Conservation (phyloP, 768 basidiomycete genomes). For the Boletus bicolor region DNA sequence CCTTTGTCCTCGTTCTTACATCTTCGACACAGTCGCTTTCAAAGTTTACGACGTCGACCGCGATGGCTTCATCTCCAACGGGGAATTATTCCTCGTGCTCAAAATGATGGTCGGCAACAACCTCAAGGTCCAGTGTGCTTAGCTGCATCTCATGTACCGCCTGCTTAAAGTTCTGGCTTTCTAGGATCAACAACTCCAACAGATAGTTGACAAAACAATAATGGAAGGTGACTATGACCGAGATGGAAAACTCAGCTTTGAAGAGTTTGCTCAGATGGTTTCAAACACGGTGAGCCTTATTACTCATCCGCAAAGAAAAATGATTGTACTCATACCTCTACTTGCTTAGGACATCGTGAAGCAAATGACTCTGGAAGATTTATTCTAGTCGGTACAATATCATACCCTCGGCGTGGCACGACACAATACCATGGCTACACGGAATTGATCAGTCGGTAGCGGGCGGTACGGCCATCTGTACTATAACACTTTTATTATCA, state of each 20-base stretch:
- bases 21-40: constrained; percentile 78
- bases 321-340: constrained; percentile 5
- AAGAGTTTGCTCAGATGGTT: constrained; percentile 96
- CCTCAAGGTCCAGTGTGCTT: constrained; percentile 64
- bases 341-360: constrained; percentile 86
- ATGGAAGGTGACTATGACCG: constrained; percentile 99
- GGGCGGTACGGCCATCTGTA: constrained; percentile 22
- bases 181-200: constrained; percentile 96
- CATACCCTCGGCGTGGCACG: constrained; percentile 21
- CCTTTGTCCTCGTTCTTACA: not conserved
- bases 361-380: constrained; percentile 95
- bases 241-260: constrained; percentile 95
- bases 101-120: constrained; percentile 99
- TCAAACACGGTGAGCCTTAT: constrained; percentile 76
- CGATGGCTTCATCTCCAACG: constrained; percentile 97
- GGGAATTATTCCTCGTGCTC: constrained; percentile 94
- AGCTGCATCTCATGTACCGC: not conserved
- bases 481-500: constrained; percentile 16
- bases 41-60: constrained; percentile 99
- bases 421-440: constrained; percentile 19
- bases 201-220: constrained; percentile 99
- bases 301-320: not conserved
- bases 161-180: not conserved
- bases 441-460: constrained; percentile 8
- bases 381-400: constrained; percentile 52